Base-by-base conservation (phyloP, 495 filamentous ascomycete species). In the Tuber aestivum region DNA sequence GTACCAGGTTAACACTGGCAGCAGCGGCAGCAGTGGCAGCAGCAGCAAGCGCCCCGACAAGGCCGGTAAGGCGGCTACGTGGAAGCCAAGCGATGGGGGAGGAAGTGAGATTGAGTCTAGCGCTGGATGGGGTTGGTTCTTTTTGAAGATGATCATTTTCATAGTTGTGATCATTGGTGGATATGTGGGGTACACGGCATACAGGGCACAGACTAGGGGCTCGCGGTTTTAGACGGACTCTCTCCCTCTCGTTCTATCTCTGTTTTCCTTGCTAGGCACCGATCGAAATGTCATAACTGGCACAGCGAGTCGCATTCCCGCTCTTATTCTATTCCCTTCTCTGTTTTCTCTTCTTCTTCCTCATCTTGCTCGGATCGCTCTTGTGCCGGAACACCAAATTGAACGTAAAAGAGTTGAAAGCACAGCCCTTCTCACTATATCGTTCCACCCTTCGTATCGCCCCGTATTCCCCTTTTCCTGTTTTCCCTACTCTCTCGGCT, bases 81-180 rank as follows among this genome's bases (percentile, higher is more conserved):
- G 56, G 56, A 65, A 35, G 16, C 76, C 70, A 79, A 84, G 41
- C 65, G 16, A 65, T 65, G 56, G 27, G 32, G 56, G 56, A 32
- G n/a, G n/a, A 20, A 35, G 14, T 1, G 35, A 18, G 56, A 79
- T 75, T 27, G 40, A 77, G 68, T 44, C 73, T 42, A 82, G 85
- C 78, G 83, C 93, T 10, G 90, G 94, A 86, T 98, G 95, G 95
- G 86, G 86, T 45, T 96, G 96, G 95, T 97, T 96, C 87, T 88
- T 97, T 72, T 86, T 95, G 82, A 97, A 97, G 89, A 85, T 90
- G 70, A 78, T 97, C 38, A 74, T 97, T 72, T 92, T 97, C 84
- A 84, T 91, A 75, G 83, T 88, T n/a, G 91, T 88, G 41, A 75
- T 91, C 74, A 90, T 85, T 9, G 94, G 91, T 74, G 91, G 79